Conservation (phyloP, 352 stramenopile genomes). For the Pythium scleroteichum region DNA sequence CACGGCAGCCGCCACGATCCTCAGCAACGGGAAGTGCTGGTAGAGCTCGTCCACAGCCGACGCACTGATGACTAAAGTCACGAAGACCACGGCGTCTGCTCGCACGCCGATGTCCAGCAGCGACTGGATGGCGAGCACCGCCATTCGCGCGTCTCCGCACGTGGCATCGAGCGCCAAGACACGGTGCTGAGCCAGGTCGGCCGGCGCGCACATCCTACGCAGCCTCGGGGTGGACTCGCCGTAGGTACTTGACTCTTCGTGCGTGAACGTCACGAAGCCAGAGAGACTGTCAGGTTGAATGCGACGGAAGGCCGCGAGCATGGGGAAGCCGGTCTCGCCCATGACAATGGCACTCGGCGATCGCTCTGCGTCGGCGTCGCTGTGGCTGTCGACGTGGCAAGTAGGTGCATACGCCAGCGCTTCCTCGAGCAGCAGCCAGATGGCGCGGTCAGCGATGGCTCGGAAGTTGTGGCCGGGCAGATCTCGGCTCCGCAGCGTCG, state of each 20-base stretch:
- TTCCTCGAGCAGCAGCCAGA: slow-evolving; percentile 35
- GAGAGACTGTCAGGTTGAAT: slow-evolving; percentile 25
- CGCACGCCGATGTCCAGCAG: slow-evolving; percentile 34
- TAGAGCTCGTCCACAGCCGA: slow-evolving; percentile 24
- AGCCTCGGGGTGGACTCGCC: background rate
- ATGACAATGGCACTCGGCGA: slow-evolving; percentile 24
- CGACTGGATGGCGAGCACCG: slow-evolving; percentile 31
- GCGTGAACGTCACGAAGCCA: slow-evolving; percentile 31
- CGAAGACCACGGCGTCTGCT: slow-evolving; percentile 31
- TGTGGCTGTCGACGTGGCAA: slow-evolving; percentile 14
- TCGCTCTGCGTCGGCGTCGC: background rate
- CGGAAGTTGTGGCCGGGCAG: slow-evolving; percentile 12
- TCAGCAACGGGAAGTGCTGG: slow-evolving; percentile 22
- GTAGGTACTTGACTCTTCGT: background rate
- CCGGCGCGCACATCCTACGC: slow-evolving; percentile 26
- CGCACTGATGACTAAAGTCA: slow-evolving; percentile 34
- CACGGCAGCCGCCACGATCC: slow-evolving; percentile 33
- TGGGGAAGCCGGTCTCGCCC: slow-evolving; percentile 23
- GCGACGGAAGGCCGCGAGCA: slow-evolving; percentile 30
- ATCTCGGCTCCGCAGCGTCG: slow-evolving; percentile 17
- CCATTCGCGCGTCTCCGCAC: slow-evolving; percentile 19
- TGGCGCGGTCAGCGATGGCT: slow-evolving; percentile 15
- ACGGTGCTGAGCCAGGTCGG: slow-evolving; percentile 16
- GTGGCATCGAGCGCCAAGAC: slow-evolving; percentile 35
- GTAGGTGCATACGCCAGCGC: slow-evolving; percentile 26